Conservation (phyloP, 352 stramenopile species). For the Poterioochromonas sp. region DNA sequence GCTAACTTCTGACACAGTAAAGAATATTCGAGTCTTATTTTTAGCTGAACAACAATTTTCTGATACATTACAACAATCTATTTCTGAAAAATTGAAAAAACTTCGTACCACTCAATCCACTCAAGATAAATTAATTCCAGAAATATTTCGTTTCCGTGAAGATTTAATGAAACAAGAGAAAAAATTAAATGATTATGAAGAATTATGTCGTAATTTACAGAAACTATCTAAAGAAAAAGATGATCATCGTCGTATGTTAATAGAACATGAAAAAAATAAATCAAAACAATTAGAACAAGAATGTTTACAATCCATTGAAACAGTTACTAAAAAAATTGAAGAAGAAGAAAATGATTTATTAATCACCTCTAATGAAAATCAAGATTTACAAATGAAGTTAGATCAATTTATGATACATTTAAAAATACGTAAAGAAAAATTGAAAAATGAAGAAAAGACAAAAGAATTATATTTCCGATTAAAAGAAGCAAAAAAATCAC, state of each 20-base stretch:
- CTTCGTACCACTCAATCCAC: not conserved
- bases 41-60: conserved; percentile 17
- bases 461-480: not conserved
- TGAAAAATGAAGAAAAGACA: not conserved
- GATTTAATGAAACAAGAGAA: not conserved
- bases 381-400: not conserved
- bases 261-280: conserved; percentile 9
- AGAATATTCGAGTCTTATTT: not conserved
- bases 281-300: not conserved
- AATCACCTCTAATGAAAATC: not conserved
- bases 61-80: not conserved
- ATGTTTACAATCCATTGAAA: not conserved
- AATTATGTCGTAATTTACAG: conserved; percentile 12
- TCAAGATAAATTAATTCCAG: not conserved
- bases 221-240: not conserved
- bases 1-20: not conserved
- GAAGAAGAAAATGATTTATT: conserved; percentile 1
- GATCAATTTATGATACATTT: not conserved
- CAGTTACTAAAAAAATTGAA: conserved; percentile 15
- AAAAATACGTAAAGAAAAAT: not conserved
- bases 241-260: not conserved
- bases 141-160: conserved; percentile 6
- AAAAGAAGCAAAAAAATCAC: not conserved
- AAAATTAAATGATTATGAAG: not conserved
- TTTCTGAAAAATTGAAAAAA: conserved; percentile 8